Evolutionary conservation across 345 rosid genomes (phyloP).

Genomic region (Rhodomyrtus tomentosa): DNA sequence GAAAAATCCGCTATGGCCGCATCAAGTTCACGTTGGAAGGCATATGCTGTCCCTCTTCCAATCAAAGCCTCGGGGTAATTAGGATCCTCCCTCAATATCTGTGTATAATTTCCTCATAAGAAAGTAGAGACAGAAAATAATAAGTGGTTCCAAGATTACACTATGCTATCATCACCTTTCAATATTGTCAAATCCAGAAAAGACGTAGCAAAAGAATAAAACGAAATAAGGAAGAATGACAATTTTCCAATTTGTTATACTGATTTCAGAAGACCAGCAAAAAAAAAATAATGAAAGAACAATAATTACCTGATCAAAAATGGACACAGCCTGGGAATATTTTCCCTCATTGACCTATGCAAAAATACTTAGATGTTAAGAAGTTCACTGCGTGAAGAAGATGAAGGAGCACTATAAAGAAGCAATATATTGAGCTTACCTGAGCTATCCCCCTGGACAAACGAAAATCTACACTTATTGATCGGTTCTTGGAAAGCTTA

Average conservation of each 20-base stretch:
- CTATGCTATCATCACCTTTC: background rate
- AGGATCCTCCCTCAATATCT: constrained; percentile 87
- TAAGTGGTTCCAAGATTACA: background rate
- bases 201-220: background rate
- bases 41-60: constrained; percentile 97
- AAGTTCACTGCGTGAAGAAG: background rate
- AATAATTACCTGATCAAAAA: constrained; percentile 73
- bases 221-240: background rate
- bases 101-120: constrained; percentile 4
- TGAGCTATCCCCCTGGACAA: constrained; percentile 96
- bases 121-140: background rate
- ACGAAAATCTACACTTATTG: constrained; percentile 87
- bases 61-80: constrained; percentile 87
- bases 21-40: constrained; percentile 83
- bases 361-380: background rate
- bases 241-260: background rate
- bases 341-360: constrained; percentile 95
- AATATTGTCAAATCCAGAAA: background rate
- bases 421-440: constrained; percentile 24
- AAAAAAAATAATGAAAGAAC: constrained; percentile 1
- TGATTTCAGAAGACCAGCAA: background rate
- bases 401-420: background rate
- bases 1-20: constrained; percentile 85
- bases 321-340: constrained; percentile 67
- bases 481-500: constrained; percentile 54